Conservation (phyloP, 1,284 basidiomycete genomes). For the Caloboletus firmus region DNA sequence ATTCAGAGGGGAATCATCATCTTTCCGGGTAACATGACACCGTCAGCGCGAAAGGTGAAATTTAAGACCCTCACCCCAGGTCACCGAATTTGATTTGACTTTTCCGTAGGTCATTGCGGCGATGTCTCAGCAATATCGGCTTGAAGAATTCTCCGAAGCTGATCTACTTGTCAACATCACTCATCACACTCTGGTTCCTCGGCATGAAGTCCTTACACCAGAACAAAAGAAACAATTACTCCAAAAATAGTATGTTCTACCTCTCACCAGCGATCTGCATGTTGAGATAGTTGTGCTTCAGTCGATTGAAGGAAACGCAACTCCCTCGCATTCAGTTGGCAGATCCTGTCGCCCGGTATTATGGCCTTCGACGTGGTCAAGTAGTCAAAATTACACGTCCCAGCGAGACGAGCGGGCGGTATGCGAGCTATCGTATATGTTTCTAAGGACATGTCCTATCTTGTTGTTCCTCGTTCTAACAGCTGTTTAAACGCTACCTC, state of each 20-base stretch:
- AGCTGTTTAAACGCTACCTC: constrained; percentile 3
- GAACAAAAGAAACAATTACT: constrained; percentile 89
- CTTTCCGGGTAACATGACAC: constrained; percentile 95
- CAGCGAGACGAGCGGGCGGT: constrained; percentile 95
- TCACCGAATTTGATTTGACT: constrained; percentile 1
- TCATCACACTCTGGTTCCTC: constrained; percentile 92
- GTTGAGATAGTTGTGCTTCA: constrained; percentile 36
- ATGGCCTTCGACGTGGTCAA: constrained; percentile 91
- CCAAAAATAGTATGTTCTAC: constrained; percentile 80
- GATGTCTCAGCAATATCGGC: constrained; percentile 81
- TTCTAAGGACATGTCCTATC: constrained; percentile 44
- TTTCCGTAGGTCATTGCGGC: constrained; percentile 76
- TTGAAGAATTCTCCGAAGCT: constrained; percentile 97
- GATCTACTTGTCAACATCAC: constrained; percentile 98
- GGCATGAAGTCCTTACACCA: constrained; percentile 83
- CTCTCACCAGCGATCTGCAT: constrained; percentile 2
- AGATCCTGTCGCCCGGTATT: constrained; percentile 97
- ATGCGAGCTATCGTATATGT: constrained; percentile 90
- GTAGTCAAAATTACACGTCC: constrained; percentile 98
- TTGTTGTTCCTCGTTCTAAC: constrained; percentile 6
- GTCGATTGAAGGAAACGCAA: constrained; percentile 97
- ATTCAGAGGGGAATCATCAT: constrained; percentile 94
- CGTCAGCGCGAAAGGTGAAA: constrained; percentile 88
- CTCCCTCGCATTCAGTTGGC: constrained; percentile 94
- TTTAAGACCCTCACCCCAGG: not conserved